Evolutionary conservation across 371 early-diverging fungal genomes (phyloP).

Genomic region (Mortierella sp.): DNA sequence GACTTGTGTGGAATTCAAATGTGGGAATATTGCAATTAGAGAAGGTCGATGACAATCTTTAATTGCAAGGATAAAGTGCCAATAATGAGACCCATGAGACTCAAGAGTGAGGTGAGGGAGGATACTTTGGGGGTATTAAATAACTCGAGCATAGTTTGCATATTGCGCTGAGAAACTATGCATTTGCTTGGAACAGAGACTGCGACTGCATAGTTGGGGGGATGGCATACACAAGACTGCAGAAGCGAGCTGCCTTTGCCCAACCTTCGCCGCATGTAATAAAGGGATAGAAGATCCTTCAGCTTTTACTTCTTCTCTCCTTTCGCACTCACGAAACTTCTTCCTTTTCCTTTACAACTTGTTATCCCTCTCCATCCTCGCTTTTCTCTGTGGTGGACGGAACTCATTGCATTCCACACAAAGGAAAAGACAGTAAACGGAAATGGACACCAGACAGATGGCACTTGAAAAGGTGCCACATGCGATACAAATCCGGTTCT

Average conservation of each 20-base stretch:
- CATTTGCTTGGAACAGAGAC: not conserved
- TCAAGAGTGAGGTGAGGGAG: too few species aligned
- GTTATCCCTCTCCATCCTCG: not conserved
- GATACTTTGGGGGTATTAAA: too few species aligned
- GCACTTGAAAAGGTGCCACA: conserved; percentile 48
- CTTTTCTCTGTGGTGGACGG: not conserved
- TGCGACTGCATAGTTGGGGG: not conserved
- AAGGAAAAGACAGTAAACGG: not conserved
- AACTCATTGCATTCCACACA: not conserved
- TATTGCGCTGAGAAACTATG: not conserved
- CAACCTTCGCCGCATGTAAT: not conserved
- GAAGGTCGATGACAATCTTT: not conserved
- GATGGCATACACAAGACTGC: not conserved
- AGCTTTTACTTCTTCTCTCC: not conserved
- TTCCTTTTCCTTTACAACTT: not conserved
- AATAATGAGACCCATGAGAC: too few species aligned
- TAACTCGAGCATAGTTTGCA: too few species aligned
- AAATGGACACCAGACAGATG: conserved; percentile 44
- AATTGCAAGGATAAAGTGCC: not conserved
- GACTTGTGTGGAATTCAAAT: not conserved
- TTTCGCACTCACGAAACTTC: not conserved
- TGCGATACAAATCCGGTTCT: conserved; percentile 38
- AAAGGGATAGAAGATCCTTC: conserved; percentile 7
- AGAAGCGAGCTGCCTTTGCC: not conserved
- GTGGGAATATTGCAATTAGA: not conserved